These are phyloP conservation scores for Cyberlindnera sargentensis DNA, from an alignment of 805 yeast genomes.

Conservation along the genomic window DNA sequence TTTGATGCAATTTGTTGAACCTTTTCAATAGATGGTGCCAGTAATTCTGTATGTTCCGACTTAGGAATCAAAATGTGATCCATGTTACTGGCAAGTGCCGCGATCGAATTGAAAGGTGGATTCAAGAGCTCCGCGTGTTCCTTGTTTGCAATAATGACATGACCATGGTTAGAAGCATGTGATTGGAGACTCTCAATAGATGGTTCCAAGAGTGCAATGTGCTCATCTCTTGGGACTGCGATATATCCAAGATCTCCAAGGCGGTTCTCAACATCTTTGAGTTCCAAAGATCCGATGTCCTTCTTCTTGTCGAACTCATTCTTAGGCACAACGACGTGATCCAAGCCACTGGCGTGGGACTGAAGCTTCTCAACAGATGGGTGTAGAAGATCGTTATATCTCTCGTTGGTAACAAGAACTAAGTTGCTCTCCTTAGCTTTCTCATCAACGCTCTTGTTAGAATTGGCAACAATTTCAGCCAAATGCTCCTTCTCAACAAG, in stretches of 20 bases:
- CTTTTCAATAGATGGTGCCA: slow-evolving; percentile 10
- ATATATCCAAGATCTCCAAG: slow-evolving; percentile 14
- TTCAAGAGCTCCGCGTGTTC: no score
- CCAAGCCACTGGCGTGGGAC: slow-evolving; percentile 2
- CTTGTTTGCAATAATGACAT: no score
- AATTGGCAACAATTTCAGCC: slow-evolving; percentile 5
- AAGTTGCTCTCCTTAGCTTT: slow-evolving; percentile 21
- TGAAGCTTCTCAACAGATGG: slow-evolving; percentile 12
- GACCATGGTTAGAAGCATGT: not conserved
- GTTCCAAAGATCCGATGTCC: not conserved
- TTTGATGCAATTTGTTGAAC: slow-evolving; percentile 5
- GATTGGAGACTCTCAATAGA: slow-evolving; percentile 1
- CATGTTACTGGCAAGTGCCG: not conserved
- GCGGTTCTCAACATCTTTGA: not conserved
- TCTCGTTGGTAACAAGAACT: slow-evolving; percentile 8
- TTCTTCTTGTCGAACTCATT: slow-evolving; percentile 15
- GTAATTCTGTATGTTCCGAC: slow-evolving; percentile 6
- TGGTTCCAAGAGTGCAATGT: not conserved
- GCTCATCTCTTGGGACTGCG: slow-evolving; percentile 13
- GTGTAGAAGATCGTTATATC: slow-evolving; percentile 5
- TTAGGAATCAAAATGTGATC: slow-evolving; percentile 5
- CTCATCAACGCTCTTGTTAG: slow-evolving; percentile 21
- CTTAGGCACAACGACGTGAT: slow-evolving; percentile 7
- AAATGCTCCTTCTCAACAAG: slow-evolving; percentile 12
- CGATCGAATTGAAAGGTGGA: not conserved